Conservation (phyloP, 1,139 yeast genomes). For the Yamadazyma mexicana region DNA sequence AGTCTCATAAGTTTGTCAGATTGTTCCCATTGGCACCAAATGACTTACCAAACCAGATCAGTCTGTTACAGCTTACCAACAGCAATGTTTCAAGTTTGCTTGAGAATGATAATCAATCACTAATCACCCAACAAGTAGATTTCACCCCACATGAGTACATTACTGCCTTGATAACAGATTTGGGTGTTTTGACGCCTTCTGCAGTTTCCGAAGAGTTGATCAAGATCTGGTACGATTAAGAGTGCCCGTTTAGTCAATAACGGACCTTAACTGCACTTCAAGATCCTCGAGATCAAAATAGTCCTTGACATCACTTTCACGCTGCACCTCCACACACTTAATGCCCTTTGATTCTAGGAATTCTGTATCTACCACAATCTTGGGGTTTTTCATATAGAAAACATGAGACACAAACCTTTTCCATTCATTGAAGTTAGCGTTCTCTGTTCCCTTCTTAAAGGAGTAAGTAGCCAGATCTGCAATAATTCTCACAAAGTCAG, state of each 20-base stretch:
- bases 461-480: conserved; percentile 50
- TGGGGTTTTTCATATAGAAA: conserved; percentile 47
- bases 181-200: conserved; percentile 95
- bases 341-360: conserved; percentile 43
- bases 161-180: conserved; percentile 92
- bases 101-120: conserved; percentile 26
- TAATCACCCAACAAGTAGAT: conserved; percentile 59
- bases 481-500: conserved; percentile 56
- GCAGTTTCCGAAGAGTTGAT: conserved; percentile 97
- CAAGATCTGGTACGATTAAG: conserved; percentile 92
- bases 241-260: not conserved
- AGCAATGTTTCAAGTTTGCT: conserved; percentile 9
- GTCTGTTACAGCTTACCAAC: conserved; percentile 20
- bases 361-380: conserved; percentile 47
- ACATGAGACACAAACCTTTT: conserved; percentile 55
- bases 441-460: conserved; percentile 15
- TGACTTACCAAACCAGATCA: conserved; percentile 74
- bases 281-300: conserved; percentile 43
- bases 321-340: conserved; percentile 45
- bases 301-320: conserved; percentile 19
- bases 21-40: conserved; percentile 92
- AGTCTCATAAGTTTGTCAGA: conserved; percentile 93
- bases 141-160: conserved; percentile 95
- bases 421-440: conserved; percentile 26
- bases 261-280: conserved; percentile 23